phyloP scores from a whole-genome alignment of 805 yeast genomes.

The Komagataella mondaviorum region DNA sequence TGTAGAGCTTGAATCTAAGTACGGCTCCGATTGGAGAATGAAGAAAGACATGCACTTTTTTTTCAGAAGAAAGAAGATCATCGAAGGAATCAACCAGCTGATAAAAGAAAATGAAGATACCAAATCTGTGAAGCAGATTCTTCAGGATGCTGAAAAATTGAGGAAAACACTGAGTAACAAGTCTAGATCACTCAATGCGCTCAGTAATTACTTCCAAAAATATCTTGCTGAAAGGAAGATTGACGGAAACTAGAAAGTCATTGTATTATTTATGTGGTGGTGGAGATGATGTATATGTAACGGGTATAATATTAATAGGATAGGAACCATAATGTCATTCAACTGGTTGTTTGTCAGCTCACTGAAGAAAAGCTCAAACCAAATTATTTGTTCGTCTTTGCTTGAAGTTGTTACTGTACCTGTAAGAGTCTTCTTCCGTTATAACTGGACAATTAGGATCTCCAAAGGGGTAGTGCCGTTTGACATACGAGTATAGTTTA shows the following conservation, averaged over 20 bases:
- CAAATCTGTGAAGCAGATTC: neutral
- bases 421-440: slow-evolving; percentile 1
- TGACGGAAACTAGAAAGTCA: neutral
- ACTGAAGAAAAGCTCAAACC: neutral
- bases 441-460: slow-evolving; percentile 28
- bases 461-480: slow-evolving; percentile 20
- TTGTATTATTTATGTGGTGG: neutral
- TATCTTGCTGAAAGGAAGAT: neutral
- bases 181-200: neutral
- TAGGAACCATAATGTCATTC: neutral
- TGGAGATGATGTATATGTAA: neutral
- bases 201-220: neutral
- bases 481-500: slow-evolving; percentile 18
- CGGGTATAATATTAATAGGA: neutral
- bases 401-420: neutral
- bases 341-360: neutral
- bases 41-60: neutral
- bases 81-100: neutral
- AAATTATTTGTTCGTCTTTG: neutral
- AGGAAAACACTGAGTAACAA: neutral
- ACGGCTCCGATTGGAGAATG: neutral
- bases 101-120: neutral
- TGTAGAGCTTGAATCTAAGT: neutral
- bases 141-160: neutral
- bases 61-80: neutral